A percentile compares a stretch with the other conserved stretches of the same genome.
Evolutionary conservation across 1,284 basidiomycete species (phyloP).

Genomic region (Ganoderma lingzhi): DNA sequence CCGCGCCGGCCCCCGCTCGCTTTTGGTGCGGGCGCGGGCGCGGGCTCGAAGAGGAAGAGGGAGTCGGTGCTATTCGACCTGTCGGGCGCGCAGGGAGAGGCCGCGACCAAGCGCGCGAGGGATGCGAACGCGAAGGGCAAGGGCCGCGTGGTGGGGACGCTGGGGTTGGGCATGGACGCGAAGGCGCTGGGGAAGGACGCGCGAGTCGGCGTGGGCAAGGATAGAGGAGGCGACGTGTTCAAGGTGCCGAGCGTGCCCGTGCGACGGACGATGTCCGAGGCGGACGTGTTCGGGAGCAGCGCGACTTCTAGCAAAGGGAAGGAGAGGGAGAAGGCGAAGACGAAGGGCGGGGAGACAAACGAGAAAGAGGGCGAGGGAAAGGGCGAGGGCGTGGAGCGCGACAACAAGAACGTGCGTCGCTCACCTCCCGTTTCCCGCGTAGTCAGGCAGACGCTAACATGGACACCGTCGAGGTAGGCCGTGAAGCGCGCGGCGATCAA

Average conservation of each 20-base stretch:
- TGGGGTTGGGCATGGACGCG: constrained; percentile 35
- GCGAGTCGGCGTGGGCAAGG: constrained; percentile 29
- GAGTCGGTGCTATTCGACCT: constrained; percentile 23
- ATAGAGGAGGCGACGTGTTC: constrained; percentile 42
- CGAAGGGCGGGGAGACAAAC: background rate
- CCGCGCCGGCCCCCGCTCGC: constrained; percentile 66
- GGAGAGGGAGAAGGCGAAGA: constrained; percentile 41
- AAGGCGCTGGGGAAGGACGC: constrained; percentile 31
- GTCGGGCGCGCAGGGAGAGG: constrained; percentile 13
- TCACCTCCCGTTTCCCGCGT: background rate
- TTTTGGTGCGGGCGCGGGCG: constrained; percentile 36
- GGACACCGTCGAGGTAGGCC: constrained; percentile 40
- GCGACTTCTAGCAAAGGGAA: constrained; percentile 32
- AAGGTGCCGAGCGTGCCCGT: constrained; percentile 46
- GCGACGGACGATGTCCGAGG: constrained; percentile 38
- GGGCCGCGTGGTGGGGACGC: constrained; percentile 34
- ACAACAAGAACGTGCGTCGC: constrained; percentile 50
- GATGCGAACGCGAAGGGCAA: constrained; percentile 32
- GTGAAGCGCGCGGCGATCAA: constrained; percentile 53
- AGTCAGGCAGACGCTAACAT: background rate
- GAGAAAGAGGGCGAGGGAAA: too few relatives aligned
- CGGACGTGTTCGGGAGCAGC: constrained; percentile 56
- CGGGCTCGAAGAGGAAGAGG: background rate
- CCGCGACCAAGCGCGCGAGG: constrained; percentile 24
- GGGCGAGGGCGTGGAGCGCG: background rate